Percentiles rank a stretch among this genome's conserved stretches.
Conservation (phyloP, 768 basidiomycete species). For the Boletus vermiculosoides region DNA sequence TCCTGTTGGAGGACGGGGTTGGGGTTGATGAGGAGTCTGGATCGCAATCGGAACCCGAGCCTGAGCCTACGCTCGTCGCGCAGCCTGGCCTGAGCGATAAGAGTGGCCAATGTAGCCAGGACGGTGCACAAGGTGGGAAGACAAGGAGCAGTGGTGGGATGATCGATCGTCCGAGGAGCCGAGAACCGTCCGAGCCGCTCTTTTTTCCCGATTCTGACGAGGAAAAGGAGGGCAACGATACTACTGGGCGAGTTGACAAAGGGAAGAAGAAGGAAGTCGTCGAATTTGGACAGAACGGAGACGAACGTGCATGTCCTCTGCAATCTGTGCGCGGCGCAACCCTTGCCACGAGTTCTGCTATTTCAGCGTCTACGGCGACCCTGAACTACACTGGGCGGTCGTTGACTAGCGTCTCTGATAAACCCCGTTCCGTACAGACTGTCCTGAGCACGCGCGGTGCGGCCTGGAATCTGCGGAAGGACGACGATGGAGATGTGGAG, state of each 20-base stretch:
- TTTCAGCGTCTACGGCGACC: background rate
- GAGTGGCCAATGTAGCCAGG: background rate
- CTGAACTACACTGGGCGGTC: background rate
- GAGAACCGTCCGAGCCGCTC: conserved; percentile 23
- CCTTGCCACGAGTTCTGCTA: background rate
- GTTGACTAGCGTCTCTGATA: background rate
- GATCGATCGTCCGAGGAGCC: conserved; percentile 4
- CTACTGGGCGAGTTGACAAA: background rate
- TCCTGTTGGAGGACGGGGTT: background rate
- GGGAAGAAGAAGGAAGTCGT: background rate
- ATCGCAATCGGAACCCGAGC: conserved; percentile 6
- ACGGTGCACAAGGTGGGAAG: background rate
- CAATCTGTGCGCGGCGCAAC: background rate
- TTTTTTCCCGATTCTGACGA: conserved; percentile 29
- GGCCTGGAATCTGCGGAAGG: conserved; percentile 42
- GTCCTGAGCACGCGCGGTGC: conserved; percentile 53
- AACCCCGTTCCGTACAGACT: conserved; percentile 35
- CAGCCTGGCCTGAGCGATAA: conserved; percentile 7
- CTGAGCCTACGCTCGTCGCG: conserved; percentile 21
- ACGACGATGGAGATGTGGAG: conserved; percentile 12
- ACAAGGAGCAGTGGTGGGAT: background rate
- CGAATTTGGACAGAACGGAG: background rate
- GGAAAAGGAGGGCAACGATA: background rate
- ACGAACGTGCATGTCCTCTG: background rate
- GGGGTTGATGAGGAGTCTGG: background rate